Evolutionary conservation across 2,329 filamentous ascomycete genomes (phyloP).

Genomic region (Tolypocladium guangdongense): DNA sequence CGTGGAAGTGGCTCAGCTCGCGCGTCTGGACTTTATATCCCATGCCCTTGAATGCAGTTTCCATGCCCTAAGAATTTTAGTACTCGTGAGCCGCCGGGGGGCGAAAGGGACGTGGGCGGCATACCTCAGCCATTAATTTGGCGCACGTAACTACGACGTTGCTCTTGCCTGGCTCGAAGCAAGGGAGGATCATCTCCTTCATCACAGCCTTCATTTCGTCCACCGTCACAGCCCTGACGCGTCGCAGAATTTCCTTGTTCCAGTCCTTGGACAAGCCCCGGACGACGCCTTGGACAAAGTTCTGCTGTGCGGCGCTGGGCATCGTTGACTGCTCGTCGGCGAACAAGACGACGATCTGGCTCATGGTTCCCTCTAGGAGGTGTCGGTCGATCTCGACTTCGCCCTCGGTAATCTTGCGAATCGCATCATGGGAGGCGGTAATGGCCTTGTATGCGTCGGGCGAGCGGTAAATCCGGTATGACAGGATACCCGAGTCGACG

Average conservation of each 20-base stretch:
- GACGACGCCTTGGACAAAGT: constrained; percentile 74
- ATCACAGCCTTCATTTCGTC: constrained; percentile 70
- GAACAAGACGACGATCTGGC: constrained; percentile 73
- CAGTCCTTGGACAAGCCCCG: constrained; percentile 66
- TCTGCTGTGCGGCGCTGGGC: constrained; percentile 67
- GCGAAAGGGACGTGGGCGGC: constrained; percentile 16
- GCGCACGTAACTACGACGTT: constrained; percentile 87
- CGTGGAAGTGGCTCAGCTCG: constrained; percentile 69
- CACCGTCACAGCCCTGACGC: constrained; percentile 63
- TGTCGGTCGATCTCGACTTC: constrained; percentile 63
- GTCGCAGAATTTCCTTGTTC: constrained; percentile 63
- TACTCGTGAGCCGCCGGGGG: not conserved
- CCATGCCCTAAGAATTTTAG: constrained; percentile 48
- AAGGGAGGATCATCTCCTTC: constrained; percentile 61
- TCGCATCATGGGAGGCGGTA: constrained; percentile 60
- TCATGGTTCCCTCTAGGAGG: constrained; percentile 82
- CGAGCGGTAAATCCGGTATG: constrained; percentile 81
- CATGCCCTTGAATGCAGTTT: constrained; percentile 59
- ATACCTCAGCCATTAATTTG: constrained; percentile 72
- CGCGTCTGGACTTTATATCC: constrained; percentile 73
- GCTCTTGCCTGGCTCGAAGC: constrained; percentile 70
- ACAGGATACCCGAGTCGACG: constrained; percentile 67
- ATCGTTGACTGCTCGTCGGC: constrained; percentile 86
- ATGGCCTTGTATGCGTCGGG: constrained; percentile 86
- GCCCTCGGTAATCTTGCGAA: constrained; percentile 65